phyloP scores from a whole-genome alignment of 257 asterid species.

The Salvia miltiorrhiza region DNA sequence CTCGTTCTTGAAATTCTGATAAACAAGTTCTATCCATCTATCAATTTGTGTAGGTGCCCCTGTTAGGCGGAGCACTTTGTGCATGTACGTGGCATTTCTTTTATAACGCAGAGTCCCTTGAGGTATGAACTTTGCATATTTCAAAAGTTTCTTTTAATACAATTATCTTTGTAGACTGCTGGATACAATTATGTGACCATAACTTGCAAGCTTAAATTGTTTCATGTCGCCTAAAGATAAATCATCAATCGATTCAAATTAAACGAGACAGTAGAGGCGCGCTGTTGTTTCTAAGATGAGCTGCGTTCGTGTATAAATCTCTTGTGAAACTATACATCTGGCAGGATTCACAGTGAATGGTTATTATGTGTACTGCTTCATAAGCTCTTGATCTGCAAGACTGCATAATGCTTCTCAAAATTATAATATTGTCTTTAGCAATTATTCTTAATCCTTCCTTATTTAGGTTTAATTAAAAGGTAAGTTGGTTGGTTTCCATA shows the following conservation, averaged over 20 bases:
- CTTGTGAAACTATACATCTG: no score
- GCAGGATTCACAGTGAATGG: neutral
- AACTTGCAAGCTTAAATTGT: neutral
- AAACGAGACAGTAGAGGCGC: neutral
- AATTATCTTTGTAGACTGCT: neutral
- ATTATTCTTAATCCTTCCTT: no score
- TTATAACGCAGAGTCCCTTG: conserved; percentile 88
- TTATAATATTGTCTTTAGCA: neutral
- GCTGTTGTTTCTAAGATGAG: neutral
- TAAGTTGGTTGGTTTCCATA: no score
- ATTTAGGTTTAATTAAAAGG: no score
- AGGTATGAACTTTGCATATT: conserved; percentile 44
- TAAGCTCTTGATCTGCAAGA: neutral
- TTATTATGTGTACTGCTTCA: neutral
- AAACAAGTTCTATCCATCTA: no score
- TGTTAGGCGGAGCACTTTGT: conserved; percentile 95
- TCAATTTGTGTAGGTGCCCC: conserved; percentile 66
- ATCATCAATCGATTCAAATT: neutral
- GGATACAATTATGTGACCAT: conserved; percentile 3
- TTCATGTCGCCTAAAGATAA: neutral
- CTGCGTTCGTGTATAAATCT: neutral
- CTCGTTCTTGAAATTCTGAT: no score
- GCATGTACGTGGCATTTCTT: conserved; percentile 99
- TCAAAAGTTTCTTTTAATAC: neutral
- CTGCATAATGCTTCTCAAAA: neutral